phyloP scores from a whole-genome alignment of 2,329 filamentous ascomycete species.

The Colletotrichum higginsianum region DNA sequence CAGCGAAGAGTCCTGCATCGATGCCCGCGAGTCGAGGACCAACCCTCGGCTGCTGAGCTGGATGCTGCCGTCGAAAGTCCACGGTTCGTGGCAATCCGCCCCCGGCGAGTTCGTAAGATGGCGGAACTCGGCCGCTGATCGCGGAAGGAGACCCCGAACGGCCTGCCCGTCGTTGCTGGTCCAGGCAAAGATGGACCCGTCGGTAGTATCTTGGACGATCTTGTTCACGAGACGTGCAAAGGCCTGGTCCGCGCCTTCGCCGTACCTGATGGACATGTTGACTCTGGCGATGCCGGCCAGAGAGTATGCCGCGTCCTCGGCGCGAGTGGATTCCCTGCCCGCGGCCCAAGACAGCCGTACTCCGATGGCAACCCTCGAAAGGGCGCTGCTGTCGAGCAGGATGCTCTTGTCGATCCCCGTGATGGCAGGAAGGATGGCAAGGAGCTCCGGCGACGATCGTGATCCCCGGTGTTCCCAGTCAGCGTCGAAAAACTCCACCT shows the following conservation, averaged over 20 bases:
- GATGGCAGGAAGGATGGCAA: not conserved
- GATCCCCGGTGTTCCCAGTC: not conserved
- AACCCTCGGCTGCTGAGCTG: not conserved
- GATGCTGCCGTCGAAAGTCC: not conserved
- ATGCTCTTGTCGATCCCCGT: not conserved
- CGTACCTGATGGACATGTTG: slow-evolving; percentile 48
- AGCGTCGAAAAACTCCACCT: not conserved
- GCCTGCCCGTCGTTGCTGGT: not conserved
- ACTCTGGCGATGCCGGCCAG: slow-evolving; percentile 47
- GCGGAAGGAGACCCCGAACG: not conserved
- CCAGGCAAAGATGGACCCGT: slow-evolving; percentile 22
- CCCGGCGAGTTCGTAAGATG: not conserved
- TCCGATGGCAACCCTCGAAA: slow-evolving; percentile 42
- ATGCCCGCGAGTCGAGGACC: not conserved
- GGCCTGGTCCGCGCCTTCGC: slow-evolving; percentile 45
- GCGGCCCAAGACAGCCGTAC: slow-evolving; percentile 49
- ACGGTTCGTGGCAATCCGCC: not conserved
- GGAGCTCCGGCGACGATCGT: not conserved
- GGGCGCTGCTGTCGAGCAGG: slow-evolving; percentile 27
- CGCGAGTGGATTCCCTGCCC: slow-evolving; percentile 41
- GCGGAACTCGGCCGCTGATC: not conserved
- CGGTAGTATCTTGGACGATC: not conserved
- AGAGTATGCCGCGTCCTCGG: slow-evolving; percentile 47
- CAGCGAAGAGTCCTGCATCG: not conserved
- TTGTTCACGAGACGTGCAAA: slow-evolving; percentile 43